Evolutionary conservation across 805 yeast genomes (phyloP).

Genomic region (Lipomyces yamanashiensis): DNA sequence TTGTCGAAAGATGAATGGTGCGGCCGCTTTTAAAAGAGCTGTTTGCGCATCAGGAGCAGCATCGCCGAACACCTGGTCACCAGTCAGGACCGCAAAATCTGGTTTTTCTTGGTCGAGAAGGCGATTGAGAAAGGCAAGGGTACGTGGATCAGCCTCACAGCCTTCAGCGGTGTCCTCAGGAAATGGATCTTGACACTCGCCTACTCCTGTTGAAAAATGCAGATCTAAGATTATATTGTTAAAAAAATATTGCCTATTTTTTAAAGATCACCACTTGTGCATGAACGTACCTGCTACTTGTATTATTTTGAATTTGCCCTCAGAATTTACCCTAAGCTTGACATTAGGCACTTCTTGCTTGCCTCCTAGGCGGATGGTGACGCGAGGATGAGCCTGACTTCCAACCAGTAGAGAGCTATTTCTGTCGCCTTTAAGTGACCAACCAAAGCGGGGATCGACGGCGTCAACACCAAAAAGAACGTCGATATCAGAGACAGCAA

Average conservation of each 20-base stretch:
- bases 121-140: conserved; percentile 61
- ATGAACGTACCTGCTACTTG: conserved; percentile 62
- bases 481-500: conserved; percentile 62
- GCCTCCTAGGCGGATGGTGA: conserved; percentile 40
- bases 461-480: conserved; percentile 74
- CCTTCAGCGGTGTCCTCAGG: conserved; percentile 42
- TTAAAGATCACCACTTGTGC: neutral
- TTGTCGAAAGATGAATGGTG: conserved; percentile 65
- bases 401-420: conserved; percentile 37
- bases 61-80: conserved; percentile 89
- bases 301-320: conserved; percentile 70
- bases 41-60: conserved; percentile 80
- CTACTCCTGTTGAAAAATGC: conserved; percentile 85
- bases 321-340: conserved; percentile 46
- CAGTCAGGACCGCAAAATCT: conserved; percentile 82
- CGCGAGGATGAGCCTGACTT: conserved; percentile 39
- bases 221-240: conserved; percentile 48
- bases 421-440: conserved; percentile 53
- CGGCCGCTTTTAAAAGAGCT: conserved; percentile 73
- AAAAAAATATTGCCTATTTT: neutral
- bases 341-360: conserved; percentile 37
- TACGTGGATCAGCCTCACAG: conserved; percentile 81
- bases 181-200: conserved; percentile 69
- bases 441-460: conserved; percentile 75
- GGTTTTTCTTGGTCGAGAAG: conserved; percentile 80